phyloP scores from a whole-genome alignment of 1,284 basidiomycete genomes.

The Agroathelia rolfsii region DNA sequence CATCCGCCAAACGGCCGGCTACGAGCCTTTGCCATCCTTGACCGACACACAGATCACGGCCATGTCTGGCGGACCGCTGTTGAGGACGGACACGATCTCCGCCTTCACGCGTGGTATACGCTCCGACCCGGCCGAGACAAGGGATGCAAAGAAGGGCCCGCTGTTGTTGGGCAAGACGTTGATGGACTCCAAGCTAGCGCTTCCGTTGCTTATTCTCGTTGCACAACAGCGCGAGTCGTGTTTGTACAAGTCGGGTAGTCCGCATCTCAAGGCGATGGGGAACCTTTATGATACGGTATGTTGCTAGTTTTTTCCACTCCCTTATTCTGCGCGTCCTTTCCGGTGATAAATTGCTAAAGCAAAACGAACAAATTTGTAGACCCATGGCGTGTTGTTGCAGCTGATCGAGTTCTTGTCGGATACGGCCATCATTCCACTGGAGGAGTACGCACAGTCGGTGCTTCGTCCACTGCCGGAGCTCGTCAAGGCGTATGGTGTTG shows the following conservation, averaged over 20 bases:
- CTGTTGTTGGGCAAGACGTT: conserved; percentile 63
- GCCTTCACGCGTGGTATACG: conserved; percentile 62
- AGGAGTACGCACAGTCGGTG: conserved; percentile 57
- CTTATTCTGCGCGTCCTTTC: conserved; percentile 13
- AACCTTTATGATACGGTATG: conserved; percentile 79
- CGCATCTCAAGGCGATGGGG: conserved; percentile 78
- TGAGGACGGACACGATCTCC: conserved; percentile 81
- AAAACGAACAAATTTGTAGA: conserved; percentile 30
- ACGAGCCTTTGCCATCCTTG: conserved; percentile 83
- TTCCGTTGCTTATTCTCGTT: conserved; percentile 81
- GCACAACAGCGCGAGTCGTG: conserved; percentile 82
- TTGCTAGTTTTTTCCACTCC: conserved; percentile 27
- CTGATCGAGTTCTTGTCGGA: conserved; percentile 67
- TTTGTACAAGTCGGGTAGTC: conserved; percentile 59
- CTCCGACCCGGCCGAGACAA: conserved; percentile 51
- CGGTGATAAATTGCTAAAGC: conserved; percentile 12
- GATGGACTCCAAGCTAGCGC: conserved; percentile 61
- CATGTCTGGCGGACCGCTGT: conserved; percentile 81
- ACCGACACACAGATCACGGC: conserved; percentile 83
- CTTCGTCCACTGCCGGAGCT: conserved; percentile 68
- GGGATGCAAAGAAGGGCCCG: conserved; percentile 54
- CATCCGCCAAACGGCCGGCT: conserved; percentile 92
- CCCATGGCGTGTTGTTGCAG: conserved; percentile 68
- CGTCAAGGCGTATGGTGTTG: conserved; percentile 65
- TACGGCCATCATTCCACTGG: conserved; percentile 43